Percentiles rank a stretch among this genome's conserved stretches.
Evolutionary conservation across 2,329 filamentous ascomycete species (phyloP).

Genomic region (Colletotrichum sp.): DNA sequence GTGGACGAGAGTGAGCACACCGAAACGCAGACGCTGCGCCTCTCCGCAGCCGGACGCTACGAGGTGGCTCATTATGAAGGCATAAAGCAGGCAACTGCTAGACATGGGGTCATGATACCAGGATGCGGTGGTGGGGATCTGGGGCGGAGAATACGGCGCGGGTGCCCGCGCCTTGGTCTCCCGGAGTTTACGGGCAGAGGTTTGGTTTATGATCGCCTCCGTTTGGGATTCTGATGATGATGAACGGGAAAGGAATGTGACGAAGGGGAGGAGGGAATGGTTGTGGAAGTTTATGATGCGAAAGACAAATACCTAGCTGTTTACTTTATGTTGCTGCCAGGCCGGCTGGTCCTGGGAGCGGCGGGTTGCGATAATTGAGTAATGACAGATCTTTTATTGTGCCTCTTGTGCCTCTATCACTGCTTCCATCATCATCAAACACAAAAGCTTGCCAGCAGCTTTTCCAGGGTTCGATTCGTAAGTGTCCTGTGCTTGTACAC

Average conservation of each 20-base stretch:
- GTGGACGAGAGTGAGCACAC: not conserved
- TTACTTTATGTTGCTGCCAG: constrained; percentile 22
- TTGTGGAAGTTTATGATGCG: constrained; percentile 16
- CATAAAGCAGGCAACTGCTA: constrained; percentile 9
- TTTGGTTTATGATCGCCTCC: not conserved
- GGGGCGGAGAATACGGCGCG: not conserved
- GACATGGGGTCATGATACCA: constrained; percentile 23
- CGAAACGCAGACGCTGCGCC: not conserved
- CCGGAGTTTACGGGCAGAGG: constrained; percentile 1
- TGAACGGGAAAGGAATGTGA: constrained; percentile 12
- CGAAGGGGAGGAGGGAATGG: not conserved
- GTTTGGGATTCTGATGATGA: constrained; percentile 18
- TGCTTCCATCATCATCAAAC: not conserved
- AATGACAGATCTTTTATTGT: constrained; percentile 19
- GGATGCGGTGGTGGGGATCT: not conserved
- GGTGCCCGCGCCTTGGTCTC: not conserved
- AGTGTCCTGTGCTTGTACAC: not conserved
- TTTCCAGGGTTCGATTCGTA: not conserved
- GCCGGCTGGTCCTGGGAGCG: constrained; percentile 21
- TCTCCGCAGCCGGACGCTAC: not conserved
- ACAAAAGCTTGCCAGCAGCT: not conserved
- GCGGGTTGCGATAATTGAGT: constrained; percentile 24
- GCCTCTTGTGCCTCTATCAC: not conserved
- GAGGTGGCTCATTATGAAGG: constrained; percentile 8
- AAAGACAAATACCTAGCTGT: constrained; percentile 23